Conservation (phyloP, 306 rosid genomes). For the Oemleria cerasiformis region DNA sequence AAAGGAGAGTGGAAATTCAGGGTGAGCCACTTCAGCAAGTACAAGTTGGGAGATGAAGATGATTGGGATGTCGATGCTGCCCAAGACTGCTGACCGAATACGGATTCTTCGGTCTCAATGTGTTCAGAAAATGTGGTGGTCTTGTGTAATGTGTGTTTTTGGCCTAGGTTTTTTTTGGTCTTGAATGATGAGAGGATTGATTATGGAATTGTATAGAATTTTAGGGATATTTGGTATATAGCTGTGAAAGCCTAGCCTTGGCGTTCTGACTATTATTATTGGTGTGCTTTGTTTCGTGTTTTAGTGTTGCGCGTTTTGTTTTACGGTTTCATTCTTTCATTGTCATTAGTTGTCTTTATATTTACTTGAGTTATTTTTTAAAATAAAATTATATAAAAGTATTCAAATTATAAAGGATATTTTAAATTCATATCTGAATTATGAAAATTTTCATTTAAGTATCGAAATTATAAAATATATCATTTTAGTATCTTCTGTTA, state of each 20-base stretch:
- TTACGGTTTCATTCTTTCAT: not conserved
- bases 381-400: too few species aligned
- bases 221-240: conserved; percentile 8
- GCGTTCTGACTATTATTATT: not conserved
- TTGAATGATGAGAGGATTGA: not conserved
- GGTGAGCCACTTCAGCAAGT: conserved; percentile 78
- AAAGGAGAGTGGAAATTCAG: conserved; percentile 94
- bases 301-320: not conserved
- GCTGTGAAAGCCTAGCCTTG: conserved; percentile 1
- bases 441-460: too few species aligned
- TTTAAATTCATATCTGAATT: too few species aligned
- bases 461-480: too few species aligned
- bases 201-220: conserved; percentile 26
- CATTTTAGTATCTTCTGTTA: too few species aligned
- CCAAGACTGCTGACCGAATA: conserved; percentile 1
- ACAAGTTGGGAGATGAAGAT: conserved; percentile 48
- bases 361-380: not conserved
- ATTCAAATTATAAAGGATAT: too few species aligned
- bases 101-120: not conserved
- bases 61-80: conserved; percentile 26
- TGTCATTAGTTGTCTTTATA: not conserved
- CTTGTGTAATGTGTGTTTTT: not conserved
- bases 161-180: not conserved
- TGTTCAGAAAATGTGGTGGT: not conserved
- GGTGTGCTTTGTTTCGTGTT: not conserved